A percentile compares a stretch with the other conserved stretches of the same genome.
Conservation (phyloP, 768 basidiomycete species). For the Mrakia gelida region DNA sequence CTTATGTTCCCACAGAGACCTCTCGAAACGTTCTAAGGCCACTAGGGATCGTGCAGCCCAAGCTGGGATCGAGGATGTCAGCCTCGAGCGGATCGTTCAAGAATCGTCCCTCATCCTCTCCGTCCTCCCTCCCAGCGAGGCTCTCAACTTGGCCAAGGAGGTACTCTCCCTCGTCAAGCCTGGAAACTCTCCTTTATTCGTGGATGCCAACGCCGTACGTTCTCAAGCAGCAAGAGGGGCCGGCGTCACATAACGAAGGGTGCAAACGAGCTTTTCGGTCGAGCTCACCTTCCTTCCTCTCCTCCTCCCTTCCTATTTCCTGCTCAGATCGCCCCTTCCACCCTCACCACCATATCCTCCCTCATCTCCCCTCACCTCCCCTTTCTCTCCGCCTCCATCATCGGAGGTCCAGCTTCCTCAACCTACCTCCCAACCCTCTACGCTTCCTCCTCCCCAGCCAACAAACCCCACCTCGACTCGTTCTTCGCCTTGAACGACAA, state of each 20-base stretch:
- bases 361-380: conserved; percentile 3
- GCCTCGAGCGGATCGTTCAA: neutral
- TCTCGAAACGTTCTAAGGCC: neutral
- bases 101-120: neutral
- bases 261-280: neutral
- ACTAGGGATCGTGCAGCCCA: neutral
- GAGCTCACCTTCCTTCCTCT: neutral
- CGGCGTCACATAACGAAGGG: no score
- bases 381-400: neutral
- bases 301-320: neutral
- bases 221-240: neutral
- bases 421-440: neutral
- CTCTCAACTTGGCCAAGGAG: neutral
- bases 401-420: neutral
- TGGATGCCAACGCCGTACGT: neutral
- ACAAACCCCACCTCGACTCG: neutral
- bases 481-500: neutral
- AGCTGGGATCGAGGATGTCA: neutral
- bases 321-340: neutral
- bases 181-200: neutral
- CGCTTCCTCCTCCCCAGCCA: neutral
- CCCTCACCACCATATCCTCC: neutral
- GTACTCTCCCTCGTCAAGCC: neutral
- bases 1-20: neutral
- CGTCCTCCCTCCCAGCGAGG: neutral